These are phyloP conservation scores for Shiraia bambusicola DNA, from an alignment of 2,329 filamentous ascomycete species.

Conservation along the genomic window DNA sequence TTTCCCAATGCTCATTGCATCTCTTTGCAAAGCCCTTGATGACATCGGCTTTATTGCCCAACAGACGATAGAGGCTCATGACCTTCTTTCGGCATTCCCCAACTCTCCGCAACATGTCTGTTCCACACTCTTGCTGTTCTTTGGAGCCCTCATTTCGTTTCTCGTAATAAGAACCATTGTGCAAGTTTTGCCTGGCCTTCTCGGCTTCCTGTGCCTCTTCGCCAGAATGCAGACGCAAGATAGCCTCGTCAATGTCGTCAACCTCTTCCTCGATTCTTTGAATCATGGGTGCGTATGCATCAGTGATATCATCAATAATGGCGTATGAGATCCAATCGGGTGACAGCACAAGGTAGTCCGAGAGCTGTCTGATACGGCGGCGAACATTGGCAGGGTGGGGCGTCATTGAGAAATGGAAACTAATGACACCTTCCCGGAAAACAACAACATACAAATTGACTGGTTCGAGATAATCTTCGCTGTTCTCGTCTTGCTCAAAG, in stretches of 20 bases:
- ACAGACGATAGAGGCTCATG: conserved; percentile 87
- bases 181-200: conserved; percentile 24
- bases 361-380: conserved; percentile 85
- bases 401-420: conserved; percentile 95
- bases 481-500: conserved; percentile 91
- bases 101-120: conserved; percentile 88
- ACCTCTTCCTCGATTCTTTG: conserved; percentile 94
- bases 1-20: conserved; percentile 97
- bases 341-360: conserved; percentile 88
- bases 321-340: conserved; percentile 99
- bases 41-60: conserved; percentile 97
- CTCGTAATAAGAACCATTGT: conserved; percentile 38
- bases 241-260: conserved; percentile 92
- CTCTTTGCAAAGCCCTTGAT: conserved; percentile 99
- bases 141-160: conserved; percentile 46
- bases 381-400: conserved; percentile 96
- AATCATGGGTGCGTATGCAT: conserved; percentile 90
- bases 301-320: conserved; percentile 96
- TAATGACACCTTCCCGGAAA: conserved; percentile 91
- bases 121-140: conserved; percentile 50
- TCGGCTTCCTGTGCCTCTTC: conserved; percentile 33
- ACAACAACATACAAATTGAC: conserved; percentile 98
- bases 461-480: conserved; percentile 87
- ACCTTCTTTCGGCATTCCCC: conserved; percentile 96
- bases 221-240: conserved; percentile 76